Conservation (phyloP, 257 asterid species). For the Scutellaria minor region DNA sequence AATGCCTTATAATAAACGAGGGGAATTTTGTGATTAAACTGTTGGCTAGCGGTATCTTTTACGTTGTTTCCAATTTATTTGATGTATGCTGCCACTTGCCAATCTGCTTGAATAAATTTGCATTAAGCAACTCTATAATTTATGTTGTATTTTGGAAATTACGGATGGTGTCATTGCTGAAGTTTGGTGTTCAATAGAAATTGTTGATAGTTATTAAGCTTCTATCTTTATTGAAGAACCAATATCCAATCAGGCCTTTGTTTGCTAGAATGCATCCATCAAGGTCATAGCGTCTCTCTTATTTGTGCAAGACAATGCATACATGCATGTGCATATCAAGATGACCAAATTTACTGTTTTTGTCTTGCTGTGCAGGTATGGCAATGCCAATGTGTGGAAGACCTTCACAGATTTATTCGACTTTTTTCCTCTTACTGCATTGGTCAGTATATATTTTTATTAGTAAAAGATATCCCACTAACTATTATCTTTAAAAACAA, state of each 20-base stretch:
- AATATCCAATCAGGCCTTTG: background rate
- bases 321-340: background rate
- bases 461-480: background rate
- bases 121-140: background rate
- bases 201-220: background rate
- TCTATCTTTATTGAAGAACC: constrained; percentile 8
- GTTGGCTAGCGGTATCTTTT: background rate
- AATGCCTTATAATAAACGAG: background rate
- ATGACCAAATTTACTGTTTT: constrained; percentile 14
- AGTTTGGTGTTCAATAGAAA: background rate
- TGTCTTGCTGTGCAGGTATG: constrained; percentile 56
- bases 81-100: background rate
- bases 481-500: background rate
- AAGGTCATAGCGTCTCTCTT: background rate
- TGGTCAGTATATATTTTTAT: constrained; percentile 54
- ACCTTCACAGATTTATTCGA: constrained; percentile 78
- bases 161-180: background rate
- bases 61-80: background rate
- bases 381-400: constrained; percentile 85
- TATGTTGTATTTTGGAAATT: background rate
- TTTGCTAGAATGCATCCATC: constrained; percentile 11
- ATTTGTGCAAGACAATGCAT: background rate
- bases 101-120: background rate
- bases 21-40: background rate
- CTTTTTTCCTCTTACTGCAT: constrained; percentile 79